These are phyloP conservation scores for Linanthus parryae DNA, from an alignment of 148 eudicot species.

Conservation along the genomic window DNA sequence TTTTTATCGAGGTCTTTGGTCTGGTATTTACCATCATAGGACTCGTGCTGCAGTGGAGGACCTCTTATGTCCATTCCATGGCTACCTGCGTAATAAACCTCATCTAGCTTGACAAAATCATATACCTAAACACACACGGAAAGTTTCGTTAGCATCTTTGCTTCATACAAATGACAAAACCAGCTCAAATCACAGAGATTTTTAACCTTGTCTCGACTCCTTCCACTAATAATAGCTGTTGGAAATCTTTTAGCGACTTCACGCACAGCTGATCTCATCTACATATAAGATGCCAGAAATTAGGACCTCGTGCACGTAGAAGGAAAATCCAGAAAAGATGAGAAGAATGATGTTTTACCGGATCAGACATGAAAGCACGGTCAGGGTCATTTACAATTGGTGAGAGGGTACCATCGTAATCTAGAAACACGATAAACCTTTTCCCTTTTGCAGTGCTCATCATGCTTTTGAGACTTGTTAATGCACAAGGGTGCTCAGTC, in stretches of 20 bases:
- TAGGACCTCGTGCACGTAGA: not conserved
- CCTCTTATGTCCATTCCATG: conserved; percentile 95
- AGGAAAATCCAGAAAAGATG: not conserved
- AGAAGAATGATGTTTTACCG: conserved; percentile 21
- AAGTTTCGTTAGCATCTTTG: too few relatives aligned
- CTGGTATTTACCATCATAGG: conserved; percentile 38
- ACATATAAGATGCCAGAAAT: conserved; percentile 1
- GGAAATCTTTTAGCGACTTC: conserved; percentile 64
- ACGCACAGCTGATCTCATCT: conserved; percentile 80
- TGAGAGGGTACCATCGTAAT: conserved; percentile 92
- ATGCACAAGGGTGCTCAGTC: conserved; percentile 76
- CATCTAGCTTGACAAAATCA: conserved; percentile 68
- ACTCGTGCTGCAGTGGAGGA: conserved; percentile 36
- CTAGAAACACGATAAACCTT: conserved; percentile 68
- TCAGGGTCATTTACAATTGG: conserved; percentile 84
- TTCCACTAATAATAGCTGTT: conserved; percentile 87
- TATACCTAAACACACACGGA: conserved; percentile 38
- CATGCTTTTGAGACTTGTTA: conserved; percentile 46
- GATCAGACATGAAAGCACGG: conserved; percentile 78
- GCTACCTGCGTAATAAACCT: conserved; percentile 84
- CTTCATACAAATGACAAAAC: too few relatives aligned
- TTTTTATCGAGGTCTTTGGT: conserved; percentile 30
- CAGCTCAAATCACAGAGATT: not conserved
- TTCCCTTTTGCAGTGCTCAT: conserved; percentile 50
- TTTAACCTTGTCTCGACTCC: conserved; percentile 77